phyloP scores from a whole-genome alignment of 2,329 filamentous ascomycete genomes.

The Macrophomina phaseolina region DNA sequence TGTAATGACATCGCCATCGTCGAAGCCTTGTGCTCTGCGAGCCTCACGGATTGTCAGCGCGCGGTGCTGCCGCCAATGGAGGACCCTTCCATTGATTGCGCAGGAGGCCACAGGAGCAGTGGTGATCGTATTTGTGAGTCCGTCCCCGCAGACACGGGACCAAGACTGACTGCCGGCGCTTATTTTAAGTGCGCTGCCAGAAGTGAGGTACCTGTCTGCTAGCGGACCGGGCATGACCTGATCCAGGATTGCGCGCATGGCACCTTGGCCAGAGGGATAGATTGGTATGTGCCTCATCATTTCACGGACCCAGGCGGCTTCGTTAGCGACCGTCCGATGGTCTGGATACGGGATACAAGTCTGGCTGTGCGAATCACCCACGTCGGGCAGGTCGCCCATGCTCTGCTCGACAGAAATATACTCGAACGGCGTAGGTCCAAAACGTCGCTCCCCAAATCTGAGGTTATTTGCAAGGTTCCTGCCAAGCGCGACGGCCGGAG shows the following conservation, averaged over 20 bases:
- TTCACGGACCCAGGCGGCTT: not conserved
- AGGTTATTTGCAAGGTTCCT: slow-evolving; percentile 37
- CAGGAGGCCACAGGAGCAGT: slow-evolving; percentile 61
- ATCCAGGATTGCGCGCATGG: slow-evolving; percentile 29
- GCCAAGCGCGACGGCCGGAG: slow-evolving; percentile 56
- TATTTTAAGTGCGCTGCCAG: no score
- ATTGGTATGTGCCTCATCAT: slow-evolving; percentile 56
- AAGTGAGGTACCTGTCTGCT: not conserved
- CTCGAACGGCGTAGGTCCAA: slow-evolving; percentile 64
- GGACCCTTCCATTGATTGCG: slow-evolving; percentile 56
- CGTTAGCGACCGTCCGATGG: slow-evolving; percentile 56
- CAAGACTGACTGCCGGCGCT: slow-evolving; percentile 42
- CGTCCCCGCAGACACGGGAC: slow-evolving; percentile 58
- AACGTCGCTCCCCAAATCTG: slow-evolving; percentile 62
- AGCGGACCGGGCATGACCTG: slow-evolving; percentile 27
- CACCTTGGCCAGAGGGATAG: slow-evolving; percentile 48
- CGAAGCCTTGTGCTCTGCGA: slow-evolving; percentile 71
- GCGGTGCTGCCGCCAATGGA: slow-evolving; percentile 73
- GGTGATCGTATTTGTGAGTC: slow-evolving; percentile 67
- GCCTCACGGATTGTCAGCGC: slow-evolving; percentile 70
- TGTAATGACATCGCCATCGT: slow-evolving; percentile 72
- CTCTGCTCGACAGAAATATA: slow-evolving; percentile 61
- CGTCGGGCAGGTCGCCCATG: slow-evolving; percentile 64
- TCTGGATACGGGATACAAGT: slow-evolving; percentile 71
- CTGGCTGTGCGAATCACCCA: slow-evolving; percentile 66